phyloP scores from a whole-genome alignment of 805 yeast genomes.

The Candida montana region DNA sequence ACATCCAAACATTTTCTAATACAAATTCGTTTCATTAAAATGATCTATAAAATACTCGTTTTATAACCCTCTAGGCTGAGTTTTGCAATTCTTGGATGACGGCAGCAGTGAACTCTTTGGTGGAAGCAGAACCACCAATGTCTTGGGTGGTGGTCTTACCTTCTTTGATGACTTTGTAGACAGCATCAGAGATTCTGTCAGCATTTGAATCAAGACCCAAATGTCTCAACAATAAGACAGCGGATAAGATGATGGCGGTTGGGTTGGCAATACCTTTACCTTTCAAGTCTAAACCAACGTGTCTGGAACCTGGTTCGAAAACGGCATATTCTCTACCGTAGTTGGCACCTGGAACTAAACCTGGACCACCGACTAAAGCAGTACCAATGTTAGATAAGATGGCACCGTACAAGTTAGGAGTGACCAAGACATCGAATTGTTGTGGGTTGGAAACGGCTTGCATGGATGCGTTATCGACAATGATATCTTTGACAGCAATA shows the following conservation, averaged over 20 bases:
- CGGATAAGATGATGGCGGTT: slow-evolving; percentile 91
- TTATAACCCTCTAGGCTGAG: slow-evolving; percentile 5
- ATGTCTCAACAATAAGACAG: slow-evolving; percentile 91
- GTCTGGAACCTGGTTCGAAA: slow-evolving; percentile 99
- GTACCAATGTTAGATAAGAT: slow-evolving; percentile 97
- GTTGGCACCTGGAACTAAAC: slow-evolving; percentile 97
- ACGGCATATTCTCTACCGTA: slow-evolving; percentile 97
- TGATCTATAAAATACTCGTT: slow-evolving; percentile 8
- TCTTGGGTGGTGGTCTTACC: slow-evolving; percentile 83
- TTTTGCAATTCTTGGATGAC: slow-evolving; percentile 43
- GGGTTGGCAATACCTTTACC: slow-evolving; percentile 97
- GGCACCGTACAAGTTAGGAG: slow-evolving; percentile 98
- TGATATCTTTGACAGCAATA: slow-evolving; percentile 81
- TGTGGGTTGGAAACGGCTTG: slow-evolving; percentile 98
- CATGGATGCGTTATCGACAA: slow-evolving; percentile 98
- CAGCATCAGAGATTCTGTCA: slow-evolving; percentile 82
- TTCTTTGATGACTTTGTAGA: slow-evolving; percentile 83
- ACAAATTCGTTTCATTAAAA: slow-evolving; percentile 1
- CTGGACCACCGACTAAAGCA: slow-evolving; percentile 95
- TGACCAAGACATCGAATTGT: slow-evolving; percentile 95
- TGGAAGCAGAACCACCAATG: slow-evolving; percentile 84
- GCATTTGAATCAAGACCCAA: slow-evolving; percentile 83
- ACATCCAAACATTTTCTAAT: slow-evolving; percentile 2
- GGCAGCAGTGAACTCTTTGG: slow-evolving; percentile 93
- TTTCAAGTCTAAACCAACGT: slow-evolving; percentile 94